phyloP scores from a whole-genome alignment of 1,284 basidiomycete genomes.

The Apiotrichum porosum region DNA sequence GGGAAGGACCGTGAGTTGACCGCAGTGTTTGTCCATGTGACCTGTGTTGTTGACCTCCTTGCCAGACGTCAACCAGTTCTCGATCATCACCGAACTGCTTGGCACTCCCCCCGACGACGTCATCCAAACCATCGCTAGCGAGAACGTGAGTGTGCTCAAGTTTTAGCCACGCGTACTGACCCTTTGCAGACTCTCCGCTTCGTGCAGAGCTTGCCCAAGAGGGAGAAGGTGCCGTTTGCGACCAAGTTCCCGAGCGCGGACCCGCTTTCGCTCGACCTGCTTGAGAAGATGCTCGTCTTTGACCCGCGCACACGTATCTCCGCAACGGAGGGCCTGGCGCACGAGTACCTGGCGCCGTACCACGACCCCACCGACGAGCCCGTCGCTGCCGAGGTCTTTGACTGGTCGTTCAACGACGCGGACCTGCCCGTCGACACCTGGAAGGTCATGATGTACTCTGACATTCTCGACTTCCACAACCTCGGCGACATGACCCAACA shows the following conservation, averaged over 20 bases:
- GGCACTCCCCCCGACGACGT: slow-evolving; percentile 99
- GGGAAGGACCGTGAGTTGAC: slow-evolving; percentile 76
- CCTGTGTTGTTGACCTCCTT: no score
- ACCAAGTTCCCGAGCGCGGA: slow-evolving; percentile 90
- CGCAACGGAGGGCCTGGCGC: slow-evolving; percentile 81
- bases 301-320: slow-evolving; percentile 96
- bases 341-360: slow-evolving; percentile 95
- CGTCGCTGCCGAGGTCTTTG: slow-evolving; percentile 87
- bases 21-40: neutral
- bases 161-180: neutral
- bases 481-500: slow-evolving; percentile 48
- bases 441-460: slow-evolving; percentile 99
- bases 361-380: slow-evolving; percentile 99
- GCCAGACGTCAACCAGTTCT: slow-evolving; percentile 97
- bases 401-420: slow-evolving; percentile 99
- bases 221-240: slow-evolving; percentile 89
- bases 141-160: slow-evolving; percentile 78
- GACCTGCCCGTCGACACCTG: slow-evolving; percentile 97
- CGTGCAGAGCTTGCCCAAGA: slow-evolving; percentile 93
- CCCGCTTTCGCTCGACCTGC: slow-evolving; percentile 83
- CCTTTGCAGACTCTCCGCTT: slow-evolving; percentile 86
- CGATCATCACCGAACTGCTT: slow-evolving; percentile 96
- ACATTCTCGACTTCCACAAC: slow-evolving; percentile 68
- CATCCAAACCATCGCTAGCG: slow-evolving; percentile 96
- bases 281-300: slow-evolving; percentile 99